These are phyloP conservation scores for Mycosphaerella sp. DNA, from an alignment of 2,329 filamentous ascomycete genomes.

Conservation along the genomic window DNA sequence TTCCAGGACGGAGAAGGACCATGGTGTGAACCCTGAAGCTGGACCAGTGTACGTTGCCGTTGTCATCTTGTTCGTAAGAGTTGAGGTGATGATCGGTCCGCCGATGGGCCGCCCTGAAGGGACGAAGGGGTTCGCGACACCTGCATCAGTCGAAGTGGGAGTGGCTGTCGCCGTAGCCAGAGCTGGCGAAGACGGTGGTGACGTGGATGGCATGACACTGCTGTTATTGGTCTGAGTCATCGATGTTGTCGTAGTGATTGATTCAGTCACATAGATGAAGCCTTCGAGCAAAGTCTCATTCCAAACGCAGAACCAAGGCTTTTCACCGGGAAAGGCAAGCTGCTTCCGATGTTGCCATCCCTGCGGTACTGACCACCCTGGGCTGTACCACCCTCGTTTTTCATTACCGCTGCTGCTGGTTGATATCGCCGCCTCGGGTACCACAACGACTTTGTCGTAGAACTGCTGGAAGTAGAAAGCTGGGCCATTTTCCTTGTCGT, in stretches of 20 bases:
- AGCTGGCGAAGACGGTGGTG: constrained; percentile 11
- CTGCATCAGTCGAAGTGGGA: background rate
- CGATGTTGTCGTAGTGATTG: constrained; percentile 34
- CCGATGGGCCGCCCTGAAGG: constrained; percentile 14
- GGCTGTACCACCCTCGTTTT: constrained; percentile 19
- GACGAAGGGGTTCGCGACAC: background rate
- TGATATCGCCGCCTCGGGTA: constrained; percentile 36
- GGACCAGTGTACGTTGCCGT: constrained; percentile 8
- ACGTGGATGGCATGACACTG: constrained; percentile 10
- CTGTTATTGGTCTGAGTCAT: constrained; percentile 10
- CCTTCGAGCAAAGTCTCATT: constrained; percentile 61
- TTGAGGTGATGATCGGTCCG: constrained; percentile 6
- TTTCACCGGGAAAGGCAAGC: constrained; percentile 49
- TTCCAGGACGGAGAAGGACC: constrained; percentile 3
- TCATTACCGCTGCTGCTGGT: constrained; percentile 24
- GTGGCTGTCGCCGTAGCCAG: constrained; percentile 9
- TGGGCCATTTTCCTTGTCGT: constrained; percentile 52
- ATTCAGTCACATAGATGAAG: constrained; percentile 58
- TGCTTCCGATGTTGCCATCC: constrained; percentile 35
- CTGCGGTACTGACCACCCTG: constrained; percentile 16
- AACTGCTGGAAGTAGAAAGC: constrained; percentile 57
- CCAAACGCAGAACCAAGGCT: constrained; percentile 66
- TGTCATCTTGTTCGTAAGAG: background rate
- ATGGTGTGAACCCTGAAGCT: background rate
- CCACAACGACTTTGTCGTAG: constrained; percentile 60